Conservation (phyloP, 495 filamentous ascomycete species). For the Baudoinia panamericana region DNA sequence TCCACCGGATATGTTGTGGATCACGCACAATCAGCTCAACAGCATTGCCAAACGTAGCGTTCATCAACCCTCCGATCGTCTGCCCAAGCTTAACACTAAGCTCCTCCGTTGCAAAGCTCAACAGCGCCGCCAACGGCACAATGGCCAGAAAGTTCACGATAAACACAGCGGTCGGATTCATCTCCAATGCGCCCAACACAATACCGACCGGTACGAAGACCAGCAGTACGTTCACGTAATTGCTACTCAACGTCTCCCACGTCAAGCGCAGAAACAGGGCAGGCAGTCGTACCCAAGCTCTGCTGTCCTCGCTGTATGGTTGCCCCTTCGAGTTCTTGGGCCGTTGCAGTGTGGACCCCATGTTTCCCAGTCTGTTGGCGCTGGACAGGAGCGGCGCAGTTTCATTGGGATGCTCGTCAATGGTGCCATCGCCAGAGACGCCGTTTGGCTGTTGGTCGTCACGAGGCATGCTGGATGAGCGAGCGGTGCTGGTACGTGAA, state of each 20-base stretch:
- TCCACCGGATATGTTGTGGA: too few species aligned
- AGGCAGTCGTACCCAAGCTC: conserved; percentile 36
- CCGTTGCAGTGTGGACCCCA: neutral
- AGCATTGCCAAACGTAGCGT: conserved; percentile 95
- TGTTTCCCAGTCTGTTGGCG: conserved; percentile 9
- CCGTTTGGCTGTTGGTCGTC: too few species aligned
- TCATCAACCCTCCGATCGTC: conserved; percentile 81
- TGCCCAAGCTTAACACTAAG: conserved; percentile 72
- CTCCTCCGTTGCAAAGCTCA: conserved; percentile 95
- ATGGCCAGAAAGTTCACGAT: conserved; percentile 91
- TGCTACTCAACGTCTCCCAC: conserved; percentile 44
- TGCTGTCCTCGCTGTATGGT: conserved; percentile 16
- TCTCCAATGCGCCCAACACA: conserved; percentile 54
- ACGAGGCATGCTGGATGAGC: neutral
- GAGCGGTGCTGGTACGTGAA: too few species aligned
- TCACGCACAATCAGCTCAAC: conserved; percentile 93
- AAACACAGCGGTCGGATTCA: conserved; percentile 69
- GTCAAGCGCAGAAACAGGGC: conserved; percentile 37
- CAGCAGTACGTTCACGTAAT: conserved; percentile 79
- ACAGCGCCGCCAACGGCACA: conserved; percentile 76
- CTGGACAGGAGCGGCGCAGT: conserved; percentile 8
- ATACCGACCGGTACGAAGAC: conserved; percentile 87
- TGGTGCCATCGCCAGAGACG: neutral
- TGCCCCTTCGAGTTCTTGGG: conserved; percentile 1
- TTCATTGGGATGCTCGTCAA: conserved; percentile 1